Conservation (phyloP, 441 rosid genomes). For the Jatropha podagrica region DNA sequence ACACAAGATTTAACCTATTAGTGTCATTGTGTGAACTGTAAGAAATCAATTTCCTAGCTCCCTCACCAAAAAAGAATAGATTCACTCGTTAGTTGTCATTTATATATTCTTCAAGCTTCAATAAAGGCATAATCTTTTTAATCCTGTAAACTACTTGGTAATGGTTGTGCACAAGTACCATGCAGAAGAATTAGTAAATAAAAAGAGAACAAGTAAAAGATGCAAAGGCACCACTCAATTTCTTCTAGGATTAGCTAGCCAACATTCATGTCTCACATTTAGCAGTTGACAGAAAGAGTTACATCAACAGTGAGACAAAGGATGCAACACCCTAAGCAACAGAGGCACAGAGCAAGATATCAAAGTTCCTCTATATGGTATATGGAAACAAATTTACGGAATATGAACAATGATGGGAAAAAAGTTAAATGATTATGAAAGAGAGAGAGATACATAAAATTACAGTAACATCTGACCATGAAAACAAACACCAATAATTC, state of each 20-base stretch:
- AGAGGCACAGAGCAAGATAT: neutral
- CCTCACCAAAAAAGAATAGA: neutral
- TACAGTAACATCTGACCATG: neutral
- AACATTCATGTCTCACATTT: neutral
- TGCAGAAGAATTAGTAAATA: neutral
- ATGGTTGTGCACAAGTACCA: neutral
- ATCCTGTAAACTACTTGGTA: neutral
- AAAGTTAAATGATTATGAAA: neutral
- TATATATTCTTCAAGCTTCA: neutral
- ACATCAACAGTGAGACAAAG: neutral
- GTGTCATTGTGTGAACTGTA: too few relatives aligned
- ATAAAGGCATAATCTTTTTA: neutral
- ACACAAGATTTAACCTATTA: too few relatives aligned
- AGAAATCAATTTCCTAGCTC: neutral
- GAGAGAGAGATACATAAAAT: neutral
- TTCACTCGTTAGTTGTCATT: neutral
- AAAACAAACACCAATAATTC: neutral
- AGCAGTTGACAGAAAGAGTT: neutral
- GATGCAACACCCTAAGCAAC: neutral
- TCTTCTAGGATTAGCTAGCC: neutral
- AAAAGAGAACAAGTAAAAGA: neutral
- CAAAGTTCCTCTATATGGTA: neutral
- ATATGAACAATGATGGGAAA: neutral
- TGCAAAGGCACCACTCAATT: neutral
- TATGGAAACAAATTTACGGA: neutral